Evolutionary conservation across 352 stramenopile species (phyloP).

Genomic region (Globisporangium spiculum): DNA sequence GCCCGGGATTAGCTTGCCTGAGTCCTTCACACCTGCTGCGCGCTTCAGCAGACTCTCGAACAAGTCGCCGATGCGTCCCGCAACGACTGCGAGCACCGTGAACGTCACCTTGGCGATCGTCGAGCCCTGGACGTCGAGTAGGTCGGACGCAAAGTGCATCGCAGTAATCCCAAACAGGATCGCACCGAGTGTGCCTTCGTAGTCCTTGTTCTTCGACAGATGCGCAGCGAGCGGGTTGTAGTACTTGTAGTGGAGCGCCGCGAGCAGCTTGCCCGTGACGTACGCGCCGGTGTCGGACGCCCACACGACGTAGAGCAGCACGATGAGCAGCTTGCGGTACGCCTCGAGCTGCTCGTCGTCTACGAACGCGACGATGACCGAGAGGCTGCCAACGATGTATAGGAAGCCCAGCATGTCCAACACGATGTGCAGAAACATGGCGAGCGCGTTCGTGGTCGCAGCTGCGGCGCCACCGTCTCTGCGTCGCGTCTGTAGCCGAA

Average conservation of each 20-base stretch:
- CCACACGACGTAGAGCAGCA: slow-evolving; percentile 73
- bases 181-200: slow-evolving; percentile 92
- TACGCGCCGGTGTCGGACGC: slow-evolving; percentile 93
- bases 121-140: slow-evolving; percentile 78
- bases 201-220: slow-evolving; percentile 94
- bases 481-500: slow-evolving; percentile 28
- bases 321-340: slow-evolving; percentile 64
- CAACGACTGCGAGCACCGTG: slow-evolving; percentile 88
- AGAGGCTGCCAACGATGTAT: slow-evolving; percentile 68
- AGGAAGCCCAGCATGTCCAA: slow-evolving; percentile 66
- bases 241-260: slow-evolving; percentile 78
- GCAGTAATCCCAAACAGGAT: slow-evolving; percentile 79
- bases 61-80: slow-evolving; percentile 93
- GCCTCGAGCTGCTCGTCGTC: slow-evolving; percentile 52
- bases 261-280: slow-evolving; percentile 88
- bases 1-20: slow-evolving; percentile 93
- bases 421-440: slow-evolving; percentile 40
- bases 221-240: slow-evolving; percentile 86
- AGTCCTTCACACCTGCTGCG: slow-evolving; percentile 94
- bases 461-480: slow-evolving; percentile 18
- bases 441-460: background rate
- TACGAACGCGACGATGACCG: slow-evolving; percentile 60
- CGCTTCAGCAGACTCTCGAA: slow-evolving; percentile 96
- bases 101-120: slow-evolving; percentile 81
- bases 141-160: slow-evolving; percentile 72